These are phyloP conservation scores for Sherardia arvensis DNA, from an alignment of 257 asterid genomes.

Conservation along the genomic window DNA sequence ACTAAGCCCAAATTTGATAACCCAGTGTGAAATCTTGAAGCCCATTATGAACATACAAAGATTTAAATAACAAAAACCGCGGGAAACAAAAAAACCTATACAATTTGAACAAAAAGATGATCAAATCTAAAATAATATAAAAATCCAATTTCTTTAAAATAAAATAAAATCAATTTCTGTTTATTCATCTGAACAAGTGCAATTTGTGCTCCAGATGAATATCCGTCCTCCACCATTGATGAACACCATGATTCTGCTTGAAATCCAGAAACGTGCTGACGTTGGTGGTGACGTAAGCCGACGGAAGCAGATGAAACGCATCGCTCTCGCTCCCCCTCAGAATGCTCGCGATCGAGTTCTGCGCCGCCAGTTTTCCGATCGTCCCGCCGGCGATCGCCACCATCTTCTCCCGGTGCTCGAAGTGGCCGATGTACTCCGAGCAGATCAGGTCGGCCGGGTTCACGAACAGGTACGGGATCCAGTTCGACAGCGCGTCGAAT, in stretches of 20 bases:
- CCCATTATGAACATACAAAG: not conserved
- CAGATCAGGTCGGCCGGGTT: constrained; percentile 58
- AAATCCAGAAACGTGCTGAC: constrained; percentile 20
- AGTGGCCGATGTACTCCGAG: constrained; percentile 51
- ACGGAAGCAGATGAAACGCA: constrained; percentile 62
- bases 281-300: constrained; percentile 43
- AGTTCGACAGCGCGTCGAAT: constrained; percentile 31
- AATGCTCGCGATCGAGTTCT: constrained; percentile 49
- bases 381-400: constrained; percentile 37
- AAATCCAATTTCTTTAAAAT: no score
- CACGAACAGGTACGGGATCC: constrained; percentile 68
- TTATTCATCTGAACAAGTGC: constrained; percentile 3
- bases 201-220: constrained; percentile 4
- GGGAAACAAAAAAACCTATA: not conserved
- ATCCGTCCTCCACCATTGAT: constrained; percentile 59
- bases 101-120: not conserved
- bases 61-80: not conserved
- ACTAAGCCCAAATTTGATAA: not conserved
- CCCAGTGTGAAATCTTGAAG: not conserved
- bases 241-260: constrained; percentile 53
- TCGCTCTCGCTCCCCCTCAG: constrained; percentile 38
- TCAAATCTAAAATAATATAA: not conserved
- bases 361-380: constrained; percentile 49
- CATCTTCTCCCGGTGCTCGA: constrained; percentile 61
- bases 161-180: not conserved